These are phyloP conservation scores for Blastobotrys peoriensis DNA, from an alignment of 805 yeast genomes.

Conservation along the genomic window DNA sequence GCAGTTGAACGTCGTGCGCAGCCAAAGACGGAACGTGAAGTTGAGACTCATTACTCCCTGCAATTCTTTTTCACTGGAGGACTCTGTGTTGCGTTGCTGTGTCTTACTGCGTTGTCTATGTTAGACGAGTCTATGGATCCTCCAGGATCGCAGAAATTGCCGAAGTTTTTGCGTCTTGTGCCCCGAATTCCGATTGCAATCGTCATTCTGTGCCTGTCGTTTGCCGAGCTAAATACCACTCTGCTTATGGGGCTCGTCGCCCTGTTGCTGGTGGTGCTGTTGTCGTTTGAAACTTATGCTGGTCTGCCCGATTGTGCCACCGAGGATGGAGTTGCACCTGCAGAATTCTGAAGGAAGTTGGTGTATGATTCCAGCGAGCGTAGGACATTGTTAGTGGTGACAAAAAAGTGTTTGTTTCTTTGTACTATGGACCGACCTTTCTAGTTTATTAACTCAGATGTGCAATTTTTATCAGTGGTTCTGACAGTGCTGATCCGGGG, in stretches of 20 bases:
- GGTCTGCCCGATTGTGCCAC: neutral
- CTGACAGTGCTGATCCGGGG: too few relatives aligned
- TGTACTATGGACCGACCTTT: too few relatives aligned
- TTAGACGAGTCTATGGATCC: constrained; percentile 43
- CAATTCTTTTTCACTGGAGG: constrained; percentile 51
- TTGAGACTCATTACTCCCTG: constrained; percentile 34
- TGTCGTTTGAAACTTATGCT: constrained; percentile 35
- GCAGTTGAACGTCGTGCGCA: constrained; percentile 5
- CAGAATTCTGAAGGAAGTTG: neutral
- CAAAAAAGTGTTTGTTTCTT: too few relatives aligned
- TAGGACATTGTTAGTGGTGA: too few relatives aligned
- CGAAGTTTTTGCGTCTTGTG: constrained; percentile 36
- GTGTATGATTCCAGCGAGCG: too few relatives aligned
- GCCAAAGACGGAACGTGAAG: constrained; percentile 29
- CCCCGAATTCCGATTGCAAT: constrained; percentile 39
- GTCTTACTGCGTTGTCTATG: constrained; percentile 38
- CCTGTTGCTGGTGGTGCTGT: constrained; percentile 30
- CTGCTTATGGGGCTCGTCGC: constrained; percentile 40
- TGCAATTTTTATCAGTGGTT: too few relatives aligned
- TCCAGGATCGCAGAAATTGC: constrained; percentile 27
- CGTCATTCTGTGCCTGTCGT: constrained; percentile 37
- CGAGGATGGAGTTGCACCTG: neutral
- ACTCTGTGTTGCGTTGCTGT: constrained; percentile 38
- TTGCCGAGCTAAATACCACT: constrained; percentile 38
- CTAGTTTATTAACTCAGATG: too few relatives aligned